These are phyloP conservation scores for Bacidia rubella DNA, from an alignment of 495 filamentous ascomycete genomes.

Conservation along the genomic window DNA sequence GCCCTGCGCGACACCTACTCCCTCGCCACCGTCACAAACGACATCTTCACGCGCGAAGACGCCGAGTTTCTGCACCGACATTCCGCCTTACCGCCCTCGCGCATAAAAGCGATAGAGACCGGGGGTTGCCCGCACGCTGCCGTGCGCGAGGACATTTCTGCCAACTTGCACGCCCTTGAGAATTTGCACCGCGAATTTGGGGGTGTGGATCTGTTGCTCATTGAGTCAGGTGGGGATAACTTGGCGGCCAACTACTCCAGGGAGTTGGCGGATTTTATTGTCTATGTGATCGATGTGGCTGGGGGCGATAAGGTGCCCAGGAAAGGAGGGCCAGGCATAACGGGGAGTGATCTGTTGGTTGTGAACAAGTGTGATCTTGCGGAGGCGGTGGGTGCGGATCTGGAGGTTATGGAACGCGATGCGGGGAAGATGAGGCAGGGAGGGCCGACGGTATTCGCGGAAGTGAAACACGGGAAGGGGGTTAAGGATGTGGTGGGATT, in stretches of 20 bases:
- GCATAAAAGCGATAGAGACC: slow-evolving; percentile 93
- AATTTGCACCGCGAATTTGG: slow-evolving; percentile 63
- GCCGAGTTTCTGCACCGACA: slow-evolving; percentile 89
- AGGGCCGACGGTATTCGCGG: slow-evolving; percentile 90
- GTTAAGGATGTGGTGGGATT: slow-evolving; percentile 75
- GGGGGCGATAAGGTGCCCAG: slow-evolving; percentile 96
- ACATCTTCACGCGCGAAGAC: slow-evolving; percentile 97
- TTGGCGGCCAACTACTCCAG: slow-evolving; percentile 90
- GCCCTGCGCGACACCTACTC: slow-evolving; percentile 64
- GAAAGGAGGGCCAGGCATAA: slow-evolving; percentile 95
- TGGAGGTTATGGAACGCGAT: slow-evolving; percentile 91
- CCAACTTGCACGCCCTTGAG: slow-evolving; percentile 85
- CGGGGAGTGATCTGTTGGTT: slow-evolving; percentile 79
- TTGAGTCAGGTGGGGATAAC: slow-evolving; percentile 92
- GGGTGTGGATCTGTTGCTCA: slow-evolving; percentile 59
- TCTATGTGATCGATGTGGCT: slow-evolving; percentile 95
- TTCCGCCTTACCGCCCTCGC: slow-evolving; percentile 61
- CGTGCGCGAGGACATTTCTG: slow-evolving; percentile 90
- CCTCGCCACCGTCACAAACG: slow-evolving; percentile 93
- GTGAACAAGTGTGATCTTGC: slow-evolving; percentile 97
- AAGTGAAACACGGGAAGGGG: slow-evolving; percentile 82
- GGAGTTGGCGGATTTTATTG: slow-evolving; percentile 90
- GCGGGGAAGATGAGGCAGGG: slow-evolving; percentile 90
- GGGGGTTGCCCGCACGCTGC: slow-evolving; percentile 96
- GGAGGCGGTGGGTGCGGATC: slow-evolving; percentile 78